Evolutionary conservation across 2,329 filamentous ascomycete genomes (phyloP).

Genomic region (Rhexocercosporidium sp.): DNA sequence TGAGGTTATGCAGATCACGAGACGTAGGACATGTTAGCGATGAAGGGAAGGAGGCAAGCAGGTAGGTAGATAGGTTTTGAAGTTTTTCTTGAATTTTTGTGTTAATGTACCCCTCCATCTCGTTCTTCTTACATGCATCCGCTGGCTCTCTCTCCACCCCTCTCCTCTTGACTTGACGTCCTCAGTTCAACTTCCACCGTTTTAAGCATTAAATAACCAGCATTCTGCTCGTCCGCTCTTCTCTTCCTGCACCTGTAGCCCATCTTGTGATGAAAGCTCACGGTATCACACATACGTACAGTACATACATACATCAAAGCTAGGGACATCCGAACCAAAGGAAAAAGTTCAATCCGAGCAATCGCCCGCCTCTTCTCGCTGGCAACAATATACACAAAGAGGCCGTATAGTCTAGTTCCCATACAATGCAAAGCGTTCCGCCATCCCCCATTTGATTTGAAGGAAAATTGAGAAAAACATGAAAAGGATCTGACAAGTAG

Average conservation of each 20-base stretch:
- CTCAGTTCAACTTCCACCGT: constrained; percentile 4
- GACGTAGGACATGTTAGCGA: no score
- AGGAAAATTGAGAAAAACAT: not conserved
- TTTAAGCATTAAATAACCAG: constrained; percentile 21
- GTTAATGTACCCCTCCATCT: not conserved
- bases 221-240: constrained; percentile 10
- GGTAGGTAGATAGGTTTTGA: not conserved
- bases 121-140: constrained; percentile 7
- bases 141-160: not conserved
- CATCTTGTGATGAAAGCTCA: constrained; percentile 10
- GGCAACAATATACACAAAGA: constrained; percentile 6
- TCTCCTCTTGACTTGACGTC: not conserved
- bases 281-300: constrained; percentile 16
- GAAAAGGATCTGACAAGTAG: not conserved
- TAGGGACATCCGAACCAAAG: not conserved
- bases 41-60: not conserved
- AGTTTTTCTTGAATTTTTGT: constrained; percentile 5
- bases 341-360: not conserved
- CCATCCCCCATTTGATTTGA: not conserved
- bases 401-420: constrained; percentile 11
- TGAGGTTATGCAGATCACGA: not conserved
- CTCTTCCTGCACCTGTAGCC: not conserved
- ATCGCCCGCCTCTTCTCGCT: not conserved
- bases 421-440: constrained; percentile 2
- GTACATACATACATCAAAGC: constrained; percentile 12